Evolutionary conservation across 371 early-diverging fungal species (phyloP).

Genomic region (Globomyces sp.): DNA sequence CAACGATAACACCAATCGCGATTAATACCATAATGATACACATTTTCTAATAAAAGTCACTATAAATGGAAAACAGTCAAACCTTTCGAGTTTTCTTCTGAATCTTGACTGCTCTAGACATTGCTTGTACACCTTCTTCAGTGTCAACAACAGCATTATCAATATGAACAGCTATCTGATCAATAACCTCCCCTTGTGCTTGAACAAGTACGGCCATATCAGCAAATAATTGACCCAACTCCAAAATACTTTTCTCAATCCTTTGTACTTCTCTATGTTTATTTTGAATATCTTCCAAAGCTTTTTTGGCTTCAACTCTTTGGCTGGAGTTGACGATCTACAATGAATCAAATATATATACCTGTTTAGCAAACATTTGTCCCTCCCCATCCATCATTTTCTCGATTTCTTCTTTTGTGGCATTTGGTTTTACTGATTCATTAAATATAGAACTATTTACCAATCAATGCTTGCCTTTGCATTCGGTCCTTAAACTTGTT

Average conservation of each 20-base stretch:
- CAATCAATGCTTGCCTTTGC: constrained; percentile 83
- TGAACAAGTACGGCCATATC: constrained; percentile 88
- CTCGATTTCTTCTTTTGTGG: constrained; percentile 78
- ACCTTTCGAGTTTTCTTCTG: constrained; percentile 76
- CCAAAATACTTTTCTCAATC: constrained; percentile 84
- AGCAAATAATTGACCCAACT: constrained; percentile 83
- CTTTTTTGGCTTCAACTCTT: constrained; percentile 75
- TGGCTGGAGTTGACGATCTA: constrained; percentile 72
- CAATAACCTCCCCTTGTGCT: constrained; percentile 71
- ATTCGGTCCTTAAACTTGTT: constrained; percentile 80
- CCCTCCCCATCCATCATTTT: constrained; percentile 72
- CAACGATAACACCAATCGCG: not conserved
- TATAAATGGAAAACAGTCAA: constrained; percentile 2
- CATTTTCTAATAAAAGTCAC: constrained; percentile 3
- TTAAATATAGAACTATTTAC: constrained; percentile 32
- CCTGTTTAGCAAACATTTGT: constrained; percentile 83
- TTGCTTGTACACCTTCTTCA: constrained; percentile 68
- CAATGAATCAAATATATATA: constrained; percentile 30
- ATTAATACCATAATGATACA: constrained; percentile 18
- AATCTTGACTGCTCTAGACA: constrained; percentile 65
- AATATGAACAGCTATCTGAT: constrained; percentile 69
- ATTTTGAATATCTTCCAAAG: constrained; percentile 79
- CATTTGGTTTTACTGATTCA: constrained; percentile 71
- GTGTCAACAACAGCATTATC: constrained; percentile 62
- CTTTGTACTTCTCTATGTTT: constrained; percentile 85